Percentiles rank a stretch among this genome's conserved stretches.
phyloP scores from a whole-genome alignment of 805 yeast genomes.

The Candida adriatica region DNA sequence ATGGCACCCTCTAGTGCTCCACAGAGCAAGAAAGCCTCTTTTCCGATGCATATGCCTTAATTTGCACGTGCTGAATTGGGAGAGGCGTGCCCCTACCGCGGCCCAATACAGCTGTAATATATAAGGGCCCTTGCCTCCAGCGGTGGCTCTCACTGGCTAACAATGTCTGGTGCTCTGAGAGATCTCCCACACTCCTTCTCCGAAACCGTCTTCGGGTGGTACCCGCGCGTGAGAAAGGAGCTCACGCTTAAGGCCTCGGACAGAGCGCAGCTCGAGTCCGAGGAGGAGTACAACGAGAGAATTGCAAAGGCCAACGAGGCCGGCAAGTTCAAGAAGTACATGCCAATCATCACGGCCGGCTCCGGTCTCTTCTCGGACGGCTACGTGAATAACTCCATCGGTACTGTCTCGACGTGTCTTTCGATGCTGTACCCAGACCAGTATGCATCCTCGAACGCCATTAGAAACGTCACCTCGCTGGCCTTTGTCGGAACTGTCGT shows the following conservation, averaged over 20 bases:
- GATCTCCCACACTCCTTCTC: slow-evolving; percentile 40
- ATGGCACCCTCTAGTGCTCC: no score
- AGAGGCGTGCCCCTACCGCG: no score
- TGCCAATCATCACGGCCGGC: slow-evolving; percentile 80
- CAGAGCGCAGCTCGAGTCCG: slow-evolving; percentile 19
- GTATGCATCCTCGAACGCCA: slow-evolving; percentile 59
- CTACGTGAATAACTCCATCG: slow-evolving; percentile 78
- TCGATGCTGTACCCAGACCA: slow-evolving; percentile 55
- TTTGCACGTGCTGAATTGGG: no score
- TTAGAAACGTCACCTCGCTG: slow-evolving; percentile 75
- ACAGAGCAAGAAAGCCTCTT: no score
- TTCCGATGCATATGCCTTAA: no score
- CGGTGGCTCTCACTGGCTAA: not conserved
- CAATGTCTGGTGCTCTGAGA: slow-evolving; percentile 25
- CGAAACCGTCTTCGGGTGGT: slow-evolving; percentile 36
- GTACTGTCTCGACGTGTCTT: slow-evolving; percentile 70
- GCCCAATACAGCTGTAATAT: no score
- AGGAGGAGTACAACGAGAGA: slow-evolving; percentile 19
- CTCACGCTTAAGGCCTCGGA: slow-evolving; percentile 31
- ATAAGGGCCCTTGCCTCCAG: no score
- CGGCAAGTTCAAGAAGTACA: slow-evolving; percentile 30
- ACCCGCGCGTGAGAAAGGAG: slow-evolving; percentile 35
- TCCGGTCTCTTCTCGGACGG: slow-evolving; percentile 95
- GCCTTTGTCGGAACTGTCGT: slow-evolving; percentile 90
- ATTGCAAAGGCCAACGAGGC: slow-evolving; percentile 13